These are phyloP conservation scores for Pestalotiopsis sp. DNA, from an alignment of 2,329 filamentous ascomycete genomes.

Conservation along the genomic window DNA sequence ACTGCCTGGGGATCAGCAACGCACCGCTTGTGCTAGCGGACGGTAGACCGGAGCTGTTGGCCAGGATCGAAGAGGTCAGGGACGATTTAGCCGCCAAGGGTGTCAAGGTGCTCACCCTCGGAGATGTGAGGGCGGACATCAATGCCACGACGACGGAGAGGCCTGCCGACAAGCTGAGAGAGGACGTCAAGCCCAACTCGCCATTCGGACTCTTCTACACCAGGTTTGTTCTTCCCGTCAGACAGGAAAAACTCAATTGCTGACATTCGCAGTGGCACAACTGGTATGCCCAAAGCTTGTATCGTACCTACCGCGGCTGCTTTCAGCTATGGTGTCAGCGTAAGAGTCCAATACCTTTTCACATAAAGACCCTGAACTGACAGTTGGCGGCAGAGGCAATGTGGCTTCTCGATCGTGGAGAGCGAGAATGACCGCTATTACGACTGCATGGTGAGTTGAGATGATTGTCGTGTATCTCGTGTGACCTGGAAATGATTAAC, in stretches of 20 bases:
- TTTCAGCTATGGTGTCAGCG: slow-evolving; percentile 34
- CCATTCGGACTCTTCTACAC: slow-evolving; percentile 73
- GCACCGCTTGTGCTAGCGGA: slow-evolving; percentile 62
- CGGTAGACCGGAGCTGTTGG: slow-evolving; percentile 53
- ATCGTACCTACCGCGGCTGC: slow-evolving; percentile 54
- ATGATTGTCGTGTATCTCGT: background rate
- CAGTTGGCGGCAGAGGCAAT: slow-evolving; percentile 21
- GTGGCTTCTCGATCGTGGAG: slow-evolving; percentile 30
- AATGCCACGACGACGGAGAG: slow-evolving; percentile 48
- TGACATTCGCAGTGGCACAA: slow-evolving; percentile 63
- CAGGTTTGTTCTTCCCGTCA: slow-evolving; percentile 25
- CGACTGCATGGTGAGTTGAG: slow-evolving; percentile 63
- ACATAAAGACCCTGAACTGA: background rate
- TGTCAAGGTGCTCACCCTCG: slow-evolving; percentile 59
- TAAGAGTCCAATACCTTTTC: background rate
- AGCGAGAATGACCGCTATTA: slow-evolving; percentile 65
- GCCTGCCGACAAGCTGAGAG: slow-evolving; percentile 58
- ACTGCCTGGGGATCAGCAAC: slow-evolving; percentile 63
- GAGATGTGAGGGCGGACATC: slow-evolving; percentile 45
- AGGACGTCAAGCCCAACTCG: slow-evolving; percentile 50
- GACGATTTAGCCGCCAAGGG: slow-evolving; percentile 50
- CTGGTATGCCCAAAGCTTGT: slow-evolving; percentile 74
- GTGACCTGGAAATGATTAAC: background rate
- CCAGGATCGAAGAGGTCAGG: slow-evolving; percentile 60
- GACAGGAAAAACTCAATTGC: background rate